Conservation (phyloP, 2,329 filamentous ascomycete species). For the Cercospora sp. region DNA sequence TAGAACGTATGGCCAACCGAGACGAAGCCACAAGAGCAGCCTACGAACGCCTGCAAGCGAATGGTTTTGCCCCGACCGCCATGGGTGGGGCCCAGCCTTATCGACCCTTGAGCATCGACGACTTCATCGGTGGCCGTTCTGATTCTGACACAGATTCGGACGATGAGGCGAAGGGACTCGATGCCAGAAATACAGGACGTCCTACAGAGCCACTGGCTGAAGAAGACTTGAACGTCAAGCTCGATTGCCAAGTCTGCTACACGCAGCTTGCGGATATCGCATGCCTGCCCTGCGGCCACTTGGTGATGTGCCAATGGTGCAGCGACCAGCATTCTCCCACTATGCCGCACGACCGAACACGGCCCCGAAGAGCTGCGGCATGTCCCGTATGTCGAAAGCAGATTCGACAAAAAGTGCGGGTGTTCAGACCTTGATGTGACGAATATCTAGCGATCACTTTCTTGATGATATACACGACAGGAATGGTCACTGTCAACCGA, state of each 20-base stretch:
- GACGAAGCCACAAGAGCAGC: conserved; percentile 34
- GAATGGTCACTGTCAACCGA: background rate
- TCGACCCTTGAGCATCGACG: conserved; percentile 8
- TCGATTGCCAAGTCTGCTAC: conserved; percentile 57
- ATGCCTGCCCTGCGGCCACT: conserved; percentile 56
- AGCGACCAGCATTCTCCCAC: conserved; percentile 53
- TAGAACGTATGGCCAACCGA: conserved; percentile 31
- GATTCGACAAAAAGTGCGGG: conserved; percentile 47
- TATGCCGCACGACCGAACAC: conserved; percentile 43
- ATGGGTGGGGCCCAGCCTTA: background rate
- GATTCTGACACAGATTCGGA: conserved; percentile 30
- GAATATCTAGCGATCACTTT: too few relatives aligned
- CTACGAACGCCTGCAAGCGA: conserved; percentile 28
- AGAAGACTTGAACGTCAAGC: conserved; percentile 51
- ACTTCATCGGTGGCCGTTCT: conserved; percentile 15
- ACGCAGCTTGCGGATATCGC: conserved; percentile 54
- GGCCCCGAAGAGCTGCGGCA: conserved; percentile 41
- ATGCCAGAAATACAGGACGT: conserved; percentile 48
- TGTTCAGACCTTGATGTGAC: conserved; percentile 27
- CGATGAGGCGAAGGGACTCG: conserved; percentile 41
- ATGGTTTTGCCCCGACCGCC: conserved; percentile 20
- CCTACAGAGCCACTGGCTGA: conserved; percentile 50
- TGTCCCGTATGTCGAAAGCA: conserved; percentile 51
- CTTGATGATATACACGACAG: background rate
- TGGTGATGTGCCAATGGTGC: conserved; percentile 58